Base-by-base conservation (phyloP, 768 basidiomycete genomes). In the Mycena pura region DNA sequence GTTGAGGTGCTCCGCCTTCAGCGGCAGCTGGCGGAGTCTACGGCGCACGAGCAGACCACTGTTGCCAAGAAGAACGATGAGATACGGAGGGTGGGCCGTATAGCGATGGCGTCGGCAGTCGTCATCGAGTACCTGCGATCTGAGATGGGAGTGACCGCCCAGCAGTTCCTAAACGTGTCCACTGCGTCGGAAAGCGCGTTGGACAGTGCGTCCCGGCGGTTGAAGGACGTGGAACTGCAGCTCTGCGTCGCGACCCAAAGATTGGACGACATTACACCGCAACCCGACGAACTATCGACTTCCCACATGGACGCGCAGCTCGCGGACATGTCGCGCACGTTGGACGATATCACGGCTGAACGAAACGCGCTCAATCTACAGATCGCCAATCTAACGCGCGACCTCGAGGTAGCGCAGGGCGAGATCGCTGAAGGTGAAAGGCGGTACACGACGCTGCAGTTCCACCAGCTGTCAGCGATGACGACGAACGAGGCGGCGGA, bases 341-440 rank as follows among this genome's bases (percentile, higher is more conserved):
- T 86, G 14, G 83, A 88, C 43, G 78, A 83, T 38, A 74, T 84
- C 38, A 88, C 90, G 67, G 83, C 88, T 0, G 84, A 90, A 66
- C 86, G 90, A 24, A 82, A 88, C 63, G 85, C 88, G 2, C 79
- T 92, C 19, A 74, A 77, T n/a, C 79, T 90, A 11, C 87, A 89
- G 68, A 74, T 89, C 31, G 78, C 81, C 3, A 89, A 91, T 56
- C 73, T 91, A n/a, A 80, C 82, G 46, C 72, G 77, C 32, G 91
- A 92, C 62, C 77, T 92, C 14, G 71, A 77, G 7, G 66, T 65
- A 27, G 83, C 80, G 7, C 85, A 85, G 60, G 74, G 82, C 22
- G 87, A 88, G 40, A 74, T 91, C 3, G 71, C 71, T 2, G 80
- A 82, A 22, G 83, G 84, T 0, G 88, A 91, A 73, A 76, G 70